Base-by-base conservation (phyloP, 1,284 basidiomycete genomes). In the Tylopilus orsonianus region DNA sequence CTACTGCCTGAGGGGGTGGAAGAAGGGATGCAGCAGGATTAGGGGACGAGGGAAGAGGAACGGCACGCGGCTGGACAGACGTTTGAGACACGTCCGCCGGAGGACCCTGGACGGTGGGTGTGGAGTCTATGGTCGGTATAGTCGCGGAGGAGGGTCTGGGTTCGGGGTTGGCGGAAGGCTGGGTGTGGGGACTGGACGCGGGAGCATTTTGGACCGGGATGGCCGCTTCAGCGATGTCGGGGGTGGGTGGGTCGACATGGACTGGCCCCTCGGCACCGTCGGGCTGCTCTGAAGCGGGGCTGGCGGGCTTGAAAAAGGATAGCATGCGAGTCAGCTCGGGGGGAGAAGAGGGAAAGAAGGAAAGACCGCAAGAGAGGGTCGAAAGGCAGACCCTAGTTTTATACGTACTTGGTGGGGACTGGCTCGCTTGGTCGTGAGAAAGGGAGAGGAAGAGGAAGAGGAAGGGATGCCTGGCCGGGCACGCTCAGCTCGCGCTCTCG, bases 401-500 rank as follows among this genome's bases (percentile, higher is more conserved):
- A 68, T 68, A 68, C 57, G 59, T 51, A 65, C 54, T 19, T 22
- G n/a, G 14, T 16, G 32, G 1, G 8, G 16, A 6, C 7, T 38
- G 30, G 22, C 43, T 50, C 63, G 56, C 60, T 61, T 55, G 44
- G 34, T 44, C 62, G 66, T 65, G 63, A 69, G 66, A 68, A 68
- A 60, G 35, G 41, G n/a, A 16, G n/a, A n/a, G n/a, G n/a, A n/a
- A 26, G 22, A 40, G 23, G 38, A 39, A 36, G 36, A 41, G 23
- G 47, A 43, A 24, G 38, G 38, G 44, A 22, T 16, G 4, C 46
- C 23, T 26, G 42, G 30, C 34, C 23, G 36, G 48, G 39, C 36
- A n/a, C 22, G 6, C 39, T 52, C n/a, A 27, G 44, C 52, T 29
- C 27, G 18, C 9, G 16, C 5, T 3, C 29, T 33, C 30, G 41